Evolutionary conservation across 202 grass and related monocot genomes (phyloP).

Genomic region (Schoenoplectus tabernaemontani): DNA sequence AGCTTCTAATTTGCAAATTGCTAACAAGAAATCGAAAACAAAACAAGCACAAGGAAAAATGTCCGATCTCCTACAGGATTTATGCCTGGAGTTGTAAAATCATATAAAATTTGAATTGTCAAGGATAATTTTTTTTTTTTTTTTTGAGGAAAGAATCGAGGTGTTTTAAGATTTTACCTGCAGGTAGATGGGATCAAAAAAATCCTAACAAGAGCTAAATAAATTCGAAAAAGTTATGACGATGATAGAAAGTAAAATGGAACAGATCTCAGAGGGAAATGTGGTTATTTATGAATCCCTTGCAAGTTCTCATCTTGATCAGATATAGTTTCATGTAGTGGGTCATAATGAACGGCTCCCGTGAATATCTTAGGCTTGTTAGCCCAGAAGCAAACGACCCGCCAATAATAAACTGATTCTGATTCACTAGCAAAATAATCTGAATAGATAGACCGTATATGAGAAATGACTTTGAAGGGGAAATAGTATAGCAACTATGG

Average conservation of each 20-base stretch:
- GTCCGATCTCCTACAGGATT: neutral
- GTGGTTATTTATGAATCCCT: neutral
- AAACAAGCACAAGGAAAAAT: neutral
- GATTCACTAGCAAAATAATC: too few species aligned
- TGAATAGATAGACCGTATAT: too few species aligned
- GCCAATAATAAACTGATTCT: neutral
- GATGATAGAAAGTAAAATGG: neutral
- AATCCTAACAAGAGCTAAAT: neutral
- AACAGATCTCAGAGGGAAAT: neutral
- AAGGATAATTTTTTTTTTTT: neutral
- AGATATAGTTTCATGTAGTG: neutral
- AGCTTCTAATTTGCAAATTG: neutral
- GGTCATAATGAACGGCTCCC: neutral
- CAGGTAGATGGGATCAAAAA: constrained; percentile 3
- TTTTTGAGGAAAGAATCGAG: neutral
- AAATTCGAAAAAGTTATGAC: neutral
- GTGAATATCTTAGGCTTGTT: neutral
- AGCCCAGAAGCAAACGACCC: neutral
- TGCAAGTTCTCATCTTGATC: neutral
- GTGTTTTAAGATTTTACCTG: neutral
- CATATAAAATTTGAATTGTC: neutral
- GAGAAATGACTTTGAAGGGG: too few species aligned
- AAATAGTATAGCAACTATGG: too few species aligned
- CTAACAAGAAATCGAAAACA: neutral
- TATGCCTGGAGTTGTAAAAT: neutral